Evolutionary conservation across 495 filamentous ascomycete species (phyloP).

Genomic region (Neurospora sp.): DNA sequence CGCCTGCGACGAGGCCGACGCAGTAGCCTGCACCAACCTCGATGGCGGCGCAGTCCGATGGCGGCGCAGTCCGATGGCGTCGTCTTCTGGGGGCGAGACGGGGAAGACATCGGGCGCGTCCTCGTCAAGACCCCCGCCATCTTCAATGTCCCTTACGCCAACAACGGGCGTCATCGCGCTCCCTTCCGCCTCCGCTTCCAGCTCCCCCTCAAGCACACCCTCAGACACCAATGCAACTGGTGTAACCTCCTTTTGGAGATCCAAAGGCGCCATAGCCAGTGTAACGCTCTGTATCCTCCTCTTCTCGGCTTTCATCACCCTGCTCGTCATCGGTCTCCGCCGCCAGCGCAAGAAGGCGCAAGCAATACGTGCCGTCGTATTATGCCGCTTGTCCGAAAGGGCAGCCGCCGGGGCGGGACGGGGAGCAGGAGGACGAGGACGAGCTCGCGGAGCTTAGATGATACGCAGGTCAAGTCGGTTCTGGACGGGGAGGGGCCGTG

Average conservation of each 20-base stretch:
- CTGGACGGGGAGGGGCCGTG: not conserved
- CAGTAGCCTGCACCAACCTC: slow-evolving; percentile 5
- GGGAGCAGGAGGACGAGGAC: not conserved
- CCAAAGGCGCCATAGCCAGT: not conserved
- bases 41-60: not conserved
- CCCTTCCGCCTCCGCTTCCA: not conserved
- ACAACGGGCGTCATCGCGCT: not conserved
- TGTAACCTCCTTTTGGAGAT: not conserved
- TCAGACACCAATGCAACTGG: not conserved
- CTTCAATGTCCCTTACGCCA: not conserved
- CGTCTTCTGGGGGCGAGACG: not conserved
- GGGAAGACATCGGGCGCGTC: not conserved
- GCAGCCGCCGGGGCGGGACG: not conserved
- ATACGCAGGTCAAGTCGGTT: not conserved
- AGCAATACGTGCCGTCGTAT: not conserved
- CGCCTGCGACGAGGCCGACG: slow-evolving; percentile 1
- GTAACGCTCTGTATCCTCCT: not conserved
- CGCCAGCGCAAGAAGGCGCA: not conserved
- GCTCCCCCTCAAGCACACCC: not conserved
- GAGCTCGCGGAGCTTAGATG: not conserved
- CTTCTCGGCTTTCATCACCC: not conserved
- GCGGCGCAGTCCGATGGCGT: not conserved
- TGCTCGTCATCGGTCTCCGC: not conserved
- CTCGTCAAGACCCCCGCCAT: not conserved
- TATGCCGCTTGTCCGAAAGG: not conserved